Evolutionary conservation across 805 yeast genomes (phyloP).

Genomic region (Scheffersomyces ergatensis): DNA sequence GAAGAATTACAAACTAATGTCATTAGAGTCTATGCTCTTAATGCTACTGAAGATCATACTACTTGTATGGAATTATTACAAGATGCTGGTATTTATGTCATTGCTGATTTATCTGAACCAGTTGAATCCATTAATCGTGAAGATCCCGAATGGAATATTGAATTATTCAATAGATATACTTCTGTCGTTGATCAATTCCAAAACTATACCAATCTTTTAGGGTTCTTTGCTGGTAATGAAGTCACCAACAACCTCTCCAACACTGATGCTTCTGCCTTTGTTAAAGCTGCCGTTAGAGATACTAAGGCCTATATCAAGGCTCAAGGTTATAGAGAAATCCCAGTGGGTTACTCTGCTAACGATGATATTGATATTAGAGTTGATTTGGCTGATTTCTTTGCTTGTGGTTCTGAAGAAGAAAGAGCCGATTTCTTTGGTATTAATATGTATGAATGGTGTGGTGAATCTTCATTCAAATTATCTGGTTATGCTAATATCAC

Average conservation of each 20-base stretch:
- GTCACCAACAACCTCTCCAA: constrained; percentile 65
- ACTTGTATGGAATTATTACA: constrained; percentile 64
- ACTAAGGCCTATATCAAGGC: constrained; percentile 62
- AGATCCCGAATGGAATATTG: constrained; percentile 62
- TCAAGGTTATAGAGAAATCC: constrained; percentile 63
- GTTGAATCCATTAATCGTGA: constrained; percentile 58
- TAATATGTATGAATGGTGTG: constrained; percentile 91
- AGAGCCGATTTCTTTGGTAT: constrained; percentile 83
- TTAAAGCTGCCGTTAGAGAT: constrained; percentile 82
- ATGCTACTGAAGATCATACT: constrained; percentile 61
- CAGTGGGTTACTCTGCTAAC: constrained; percentile 81
- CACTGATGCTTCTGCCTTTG: constrained; percentile 76
- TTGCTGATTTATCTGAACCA: constrained; percentile 85
- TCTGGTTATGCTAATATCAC: constrained; percentile 73
- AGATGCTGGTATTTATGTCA: constrained; percentile 87
- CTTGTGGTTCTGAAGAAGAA: constrained; percentile 65
- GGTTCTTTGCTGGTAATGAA: constrained; percentile 87
- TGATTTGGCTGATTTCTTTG: constrained; percentile 68
- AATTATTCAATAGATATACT: constrained; percentile 64
- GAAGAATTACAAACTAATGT: constrained; percentile 62
- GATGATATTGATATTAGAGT: constrained; percentile 70
- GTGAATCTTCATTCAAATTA: constrained; percentile 49
- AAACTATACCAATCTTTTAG: constrained; percentile 68
- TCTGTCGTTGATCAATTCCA: constrained; percentile 66
- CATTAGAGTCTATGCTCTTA: constrained; percentile 73